A percentile compares a stretch with the other conserved stretches of the same genome.
phyloP scores from a whole-genome alignment of 2,329 filamentous ascomycete genomes.

The Talaromyces sp. region DNA sequence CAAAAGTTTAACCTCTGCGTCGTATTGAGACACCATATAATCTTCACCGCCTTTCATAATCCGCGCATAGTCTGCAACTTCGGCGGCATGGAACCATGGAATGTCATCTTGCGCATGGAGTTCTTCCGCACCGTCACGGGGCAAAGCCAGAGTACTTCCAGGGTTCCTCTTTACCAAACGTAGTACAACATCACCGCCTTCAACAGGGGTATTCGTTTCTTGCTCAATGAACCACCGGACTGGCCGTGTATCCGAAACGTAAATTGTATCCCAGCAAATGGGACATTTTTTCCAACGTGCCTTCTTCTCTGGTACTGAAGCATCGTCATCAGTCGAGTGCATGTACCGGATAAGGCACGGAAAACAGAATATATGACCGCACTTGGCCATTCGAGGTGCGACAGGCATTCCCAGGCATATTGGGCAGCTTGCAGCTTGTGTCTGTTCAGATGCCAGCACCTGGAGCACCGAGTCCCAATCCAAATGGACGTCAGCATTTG shows the following conservation, averaged over 20 bases:
- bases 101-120: constrained; percentile 70
- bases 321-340: constrained; percentile 76
- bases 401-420: constrained; percentile 93
- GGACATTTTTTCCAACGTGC: constrained; percentile 91
- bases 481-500: constrained; percentile 82
- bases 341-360: constrained; percentile 93
- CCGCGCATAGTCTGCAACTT: constrained; percentile 89
- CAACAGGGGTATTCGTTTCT: constrained; percentile 72
- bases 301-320: constrained; percentile 61
- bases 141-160: constrained; percentile 80
- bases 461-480: constrained; percentile 91
- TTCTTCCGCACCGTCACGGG: constrained; percentile 72
- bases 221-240: constrained; percentile 90
- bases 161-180: constrained; percentile 78
- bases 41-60: constrained; percentile 91
- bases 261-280: constrained; percentile 91
- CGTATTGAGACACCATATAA: constrained; percentile 80
- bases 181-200: constrained; percentile 86
- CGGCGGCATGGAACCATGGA: constrained; percentile 92
- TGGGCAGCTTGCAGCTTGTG: constrained; percentile 83
- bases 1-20: constrained; percentile 73
- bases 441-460: constrained; percentile 83
- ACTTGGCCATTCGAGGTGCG: constrained; percentile 93
- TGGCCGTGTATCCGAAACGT: constrained; percentile 81
- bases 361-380: constrained; percentile 94